phyloP scores from a whole-genome alignment of 345 rosid species.

The Tarenaya hassleriana region DNA sequence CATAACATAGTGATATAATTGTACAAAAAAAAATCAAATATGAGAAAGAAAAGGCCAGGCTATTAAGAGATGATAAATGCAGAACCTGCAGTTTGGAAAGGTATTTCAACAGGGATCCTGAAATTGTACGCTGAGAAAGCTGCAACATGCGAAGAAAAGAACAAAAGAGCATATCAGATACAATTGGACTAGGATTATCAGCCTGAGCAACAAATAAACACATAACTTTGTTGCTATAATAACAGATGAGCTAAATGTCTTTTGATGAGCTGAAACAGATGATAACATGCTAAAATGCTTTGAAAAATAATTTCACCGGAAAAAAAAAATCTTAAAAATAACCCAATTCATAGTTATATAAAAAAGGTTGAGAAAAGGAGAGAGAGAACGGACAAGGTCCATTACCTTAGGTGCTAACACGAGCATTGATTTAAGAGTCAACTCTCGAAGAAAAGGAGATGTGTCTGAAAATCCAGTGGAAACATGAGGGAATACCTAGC shows the following conservation, averaged over 20 bases:
- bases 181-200: neutral
- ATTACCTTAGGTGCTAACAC: conserved; percentile 89
- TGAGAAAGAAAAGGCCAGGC: conserved; percentile 9
- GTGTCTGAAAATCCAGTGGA: conserved; percentile 92
- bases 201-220: no score
- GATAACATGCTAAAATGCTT: neutral
- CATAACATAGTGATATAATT: neutral
- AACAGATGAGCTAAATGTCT: neutral
- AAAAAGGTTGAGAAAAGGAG: neutral
- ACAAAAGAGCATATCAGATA: conserved; percentile 21
- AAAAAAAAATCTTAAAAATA: neutral
- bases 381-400: conserved; percentile 2
- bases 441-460: conserved; percentile 86
- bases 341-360: neutral
- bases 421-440: conserved; percentile 98
- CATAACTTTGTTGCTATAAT: neutral
- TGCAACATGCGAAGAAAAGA: conserved; percentile 36
- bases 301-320: neutral
- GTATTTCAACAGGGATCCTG: conserved; percentile 83
- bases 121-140: conserved; percentile 94
- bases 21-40: conserved; percentile 4
- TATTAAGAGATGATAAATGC: conserved; percentile 8
- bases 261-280: neutral
- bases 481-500: conserved; percentile 85
- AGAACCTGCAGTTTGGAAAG: conserved; percentile 93